phyloP scores from a whole-genome alignment of 371 early-diverging fungal species.

The Capillidium heterosporum region DNA sequence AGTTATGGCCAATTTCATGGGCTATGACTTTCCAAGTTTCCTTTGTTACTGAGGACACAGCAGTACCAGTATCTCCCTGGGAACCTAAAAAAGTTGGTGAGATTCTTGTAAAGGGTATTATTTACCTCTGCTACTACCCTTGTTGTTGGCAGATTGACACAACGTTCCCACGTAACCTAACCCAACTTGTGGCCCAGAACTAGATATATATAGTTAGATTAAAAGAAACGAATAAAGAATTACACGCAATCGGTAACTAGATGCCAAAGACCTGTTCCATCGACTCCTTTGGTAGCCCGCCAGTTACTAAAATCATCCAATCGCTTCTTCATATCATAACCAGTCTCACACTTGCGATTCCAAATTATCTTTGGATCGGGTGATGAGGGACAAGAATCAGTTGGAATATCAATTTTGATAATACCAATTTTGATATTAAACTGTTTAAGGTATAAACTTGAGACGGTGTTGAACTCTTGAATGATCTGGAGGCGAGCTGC shows the following conservation, averaged over 20 bases:
- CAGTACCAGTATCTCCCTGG: slow-evolving; percentile 61
- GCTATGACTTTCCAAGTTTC: slow-evolving; percentile 92
- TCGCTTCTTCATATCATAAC: slow-evolving; percentile 55
- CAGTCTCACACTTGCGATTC: slow-evolving; percentile 60
- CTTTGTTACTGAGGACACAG: slow-evolving; percentile 64
- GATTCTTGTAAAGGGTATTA: slow-evolving; percentile 7
- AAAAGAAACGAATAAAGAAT: slow-evolving; percentile 5
- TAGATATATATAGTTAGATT: slow-evolving; percentile 8
- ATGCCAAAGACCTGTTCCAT: slow-evolving; percentile 84
- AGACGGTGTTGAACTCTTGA: slow-evolving; percentile 53
- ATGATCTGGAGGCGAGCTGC: slow-evolving; percentile 46
- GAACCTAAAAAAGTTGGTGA: slow-evolving; percentile 8
- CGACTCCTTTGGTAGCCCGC: slow-evolving; percentile 48
- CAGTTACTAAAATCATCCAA: slow-evolving; percentile 79
- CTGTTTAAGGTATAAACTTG: slow-evolving; percentile 70
- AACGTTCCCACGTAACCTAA: slow-evolving; percentile 81
- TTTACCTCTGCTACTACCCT: slow-evolving; percentile 13
- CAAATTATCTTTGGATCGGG: slow-evolving; percentile 26
- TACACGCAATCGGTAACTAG: slow-evolving; percentile 73
- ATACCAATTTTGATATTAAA: slow-evolving; percentile 80
- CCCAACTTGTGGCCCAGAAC: slow-evolving; percentile 72
- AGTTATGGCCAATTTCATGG: slow-evolving; percentile 87
- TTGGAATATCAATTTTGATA: slow-evolving; percentile 53
- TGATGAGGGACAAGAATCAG: slow-evolving; percentile 29
- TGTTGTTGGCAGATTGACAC: slow-evolving; percentile 34